phyloP scores from a whole-genome alignment of 2,329 filamentous ascomycete species.

The Aspergillus carbonarius region DNA sequence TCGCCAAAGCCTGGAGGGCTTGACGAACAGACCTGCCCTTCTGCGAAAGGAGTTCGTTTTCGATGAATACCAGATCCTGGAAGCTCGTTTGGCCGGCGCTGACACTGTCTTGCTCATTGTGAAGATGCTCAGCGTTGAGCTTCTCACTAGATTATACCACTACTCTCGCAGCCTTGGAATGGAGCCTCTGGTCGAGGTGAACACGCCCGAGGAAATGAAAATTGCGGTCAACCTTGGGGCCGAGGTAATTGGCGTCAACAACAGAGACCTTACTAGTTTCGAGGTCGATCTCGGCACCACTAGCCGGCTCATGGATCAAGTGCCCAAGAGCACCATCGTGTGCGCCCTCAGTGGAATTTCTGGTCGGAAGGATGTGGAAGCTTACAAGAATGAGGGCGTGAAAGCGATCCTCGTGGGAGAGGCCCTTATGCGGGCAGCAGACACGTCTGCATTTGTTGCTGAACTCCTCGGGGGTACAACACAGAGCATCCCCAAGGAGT shows the following conservation, averaged over 20 bases:
- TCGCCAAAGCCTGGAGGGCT: conserved; percentile 80
- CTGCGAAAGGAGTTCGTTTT: conserved; percentile 97
- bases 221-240: conserved; percentile 81
- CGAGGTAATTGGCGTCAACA: conserved; percentile 95
- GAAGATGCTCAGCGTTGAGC: conserved; percentile 84
- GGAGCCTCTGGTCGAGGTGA: conserved; percentile 97
- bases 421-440: conserved; percentile 86
- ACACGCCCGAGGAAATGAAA: conserved; percentile 90
- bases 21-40: conserved; percentile 89
- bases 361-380: conserved; percentile 79
- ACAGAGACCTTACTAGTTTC: conserved; percentile 93
- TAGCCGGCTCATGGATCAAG: conserved; percentile 80
- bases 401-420: conserved; percentile 93
- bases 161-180: conserved; percentile 91
- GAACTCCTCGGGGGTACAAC: conserved; percentile 68
- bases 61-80: conserved; percentile 96
- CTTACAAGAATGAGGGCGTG: conserved; percentile 85
- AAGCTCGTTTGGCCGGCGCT: conserved; percentile 86
- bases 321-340: conserved; percentile 80
- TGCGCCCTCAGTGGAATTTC: conserved; percentile 95
- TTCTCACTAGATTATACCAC: conserved; percentile 75
- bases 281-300: conserved; percentile 95
- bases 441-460: conserved; percentile 79
- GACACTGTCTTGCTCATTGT: conserved; percentile 95
- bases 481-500: conserved; percentile 19